Base-by-base conservation (phyloP, 1,139 yeast genomes). In the Geotrichum macrosporum region DNA sequence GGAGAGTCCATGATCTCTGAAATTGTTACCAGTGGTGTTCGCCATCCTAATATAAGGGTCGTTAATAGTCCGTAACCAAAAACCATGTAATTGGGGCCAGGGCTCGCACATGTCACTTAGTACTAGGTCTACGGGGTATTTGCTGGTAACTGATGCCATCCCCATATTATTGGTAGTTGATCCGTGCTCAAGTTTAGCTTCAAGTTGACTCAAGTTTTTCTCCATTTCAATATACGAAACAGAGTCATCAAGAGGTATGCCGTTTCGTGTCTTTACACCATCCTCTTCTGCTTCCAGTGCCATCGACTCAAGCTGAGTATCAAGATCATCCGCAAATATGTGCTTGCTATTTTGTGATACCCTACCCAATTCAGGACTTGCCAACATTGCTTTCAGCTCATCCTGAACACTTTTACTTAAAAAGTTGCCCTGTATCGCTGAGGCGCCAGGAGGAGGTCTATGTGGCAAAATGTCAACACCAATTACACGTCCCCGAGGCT, bases 51-150 rank as follows among this genome's bases (percentile, higher is more conserved):
- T 57, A 62, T 76, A 81, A 12, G 96, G 95, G 55, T 76, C 74
- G 71, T 86, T 81, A 73, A 83, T 78, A 65, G 92, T 84, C 66
- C 82, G 76, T 62, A 75, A 77, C 75, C 79, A 78, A 62, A 74
- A 82, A 2, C 88, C 86, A 26, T 72, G 64, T 41, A 71, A 70
- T 62, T 81, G 89, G 48, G 80, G 73, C 63, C 78, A 75, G 33
- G 94, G 89, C 57, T 74, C 86, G 65, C 84, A 79, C 81, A 92
- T 81, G 71, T 92, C 98, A 63, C 96, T 86, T 36, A 92, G 62
- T 32, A 89, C 77, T 42, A 89, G 69, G 65, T 89, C 86, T 47
- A 80, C 74, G 5, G 80, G 77, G 49, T 59, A 55, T 41, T 43
- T 36, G 43, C 46, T 45, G 34, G 19, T n/a, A 20, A 20, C 35